These are phyloP conservation scores for Venturia oleaginea DNA, from an alignment of 2,329 filamentous ascomycete species.

Conservation along the genomic window DNA sequence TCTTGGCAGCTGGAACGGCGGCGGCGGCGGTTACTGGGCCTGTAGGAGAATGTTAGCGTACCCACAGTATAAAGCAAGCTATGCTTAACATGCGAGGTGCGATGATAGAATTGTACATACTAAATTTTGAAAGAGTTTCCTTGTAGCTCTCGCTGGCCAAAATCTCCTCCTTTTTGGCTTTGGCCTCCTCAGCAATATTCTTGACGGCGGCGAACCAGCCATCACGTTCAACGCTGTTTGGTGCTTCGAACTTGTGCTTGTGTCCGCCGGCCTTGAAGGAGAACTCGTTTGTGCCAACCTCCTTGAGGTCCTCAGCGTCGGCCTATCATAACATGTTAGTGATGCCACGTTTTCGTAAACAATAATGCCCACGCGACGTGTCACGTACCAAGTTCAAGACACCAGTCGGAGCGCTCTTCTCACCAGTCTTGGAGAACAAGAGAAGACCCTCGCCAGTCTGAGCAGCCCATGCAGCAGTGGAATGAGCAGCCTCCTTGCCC, in stretches of 20 bases:
- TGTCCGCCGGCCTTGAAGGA: constrained; percentile 74
- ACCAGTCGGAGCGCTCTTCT: constrained; percentile 69
- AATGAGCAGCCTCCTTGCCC: constrained; percentile 73
- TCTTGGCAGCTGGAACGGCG: constrained; percentile 22
- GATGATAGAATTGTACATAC: constrained; percentile 35
- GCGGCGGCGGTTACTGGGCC: constrained; percentile 33
- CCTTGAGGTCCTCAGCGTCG: constrained; percentile 61
- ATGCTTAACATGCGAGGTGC: background rate
- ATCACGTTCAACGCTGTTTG: constrained; percentile 67
- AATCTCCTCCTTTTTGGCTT: constrained; percentile 65
- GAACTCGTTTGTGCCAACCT: constrained; percentile 74
- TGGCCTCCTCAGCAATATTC: constrained; percentile 74
- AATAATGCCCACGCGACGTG: background rate
- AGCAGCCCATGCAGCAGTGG: constrained; percentile 78
- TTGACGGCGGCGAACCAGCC: constrained; percentile 85
- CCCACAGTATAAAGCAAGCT: constrained; percentile 17
- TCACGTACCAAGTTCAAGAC: constrained; percentile 73
- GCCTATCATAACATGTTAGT: constrained; percentile 39
- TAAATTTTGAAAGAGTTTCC: constrained; percentile 64
- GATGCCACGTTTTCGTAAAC: background rate
- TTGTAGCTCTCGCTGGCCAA: constrained; percentile 82
- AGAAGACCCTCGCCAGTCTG: constrained; percentile 93
- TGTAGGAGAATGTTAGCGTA: constrained; percentile 28
- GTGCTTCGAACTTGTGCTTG: constrained; percentile 90
- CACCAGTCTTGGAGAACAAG: constrained; percentile 76